A percentile compares a stretch with the other conserved stretches of the same genome.
Conservation (phyloP, 2,329 filamentous ascomycete genomes). For the Thermothelomyces thermophilus region DNA sequence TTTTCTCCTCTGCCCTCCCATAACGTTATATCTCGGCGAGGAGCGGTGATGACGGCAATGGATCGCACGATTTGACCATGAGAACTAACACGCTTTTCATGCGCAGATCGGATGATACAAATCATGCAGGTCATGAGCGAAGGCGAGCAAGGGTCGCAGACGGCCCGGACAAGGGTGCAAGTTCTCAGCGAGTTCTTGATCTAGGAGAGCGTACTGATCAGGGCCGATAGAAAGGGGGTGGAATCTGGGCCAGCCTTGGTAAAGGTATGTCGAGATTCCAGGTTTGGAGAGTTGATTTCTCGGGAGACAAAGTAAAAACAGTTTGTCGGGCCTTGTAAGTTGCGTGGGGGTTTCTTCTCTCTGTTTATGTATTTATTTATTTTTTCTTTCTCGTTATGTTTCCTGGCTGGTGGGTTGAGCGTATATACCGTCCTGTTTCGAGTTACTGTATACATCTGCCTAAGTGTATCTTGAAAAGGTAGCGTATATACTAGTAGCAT, state of each 20-base stretch:
- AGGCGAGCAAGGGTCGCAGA: slow-evolving; percentile 49
- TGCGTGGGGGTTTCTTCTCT: no score
- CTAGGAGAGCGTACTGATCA: not conserved
- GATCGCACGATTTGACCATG: not conserved
- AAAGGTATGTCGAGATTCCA: no score
- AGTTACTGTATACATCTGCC: not conserved
- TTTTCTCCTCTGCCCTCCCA: not conserved
- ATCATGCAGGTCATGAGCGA: slow-evolving; percentile 56
- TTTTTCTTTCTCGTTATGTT: no score
- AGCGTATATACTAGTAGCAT: no score
- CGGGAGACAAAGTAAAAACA: not conserved
- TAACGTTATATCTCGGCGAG: not conserved
- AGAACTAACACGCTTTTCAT: not conserved
- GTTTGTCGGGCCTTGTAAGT: no score
- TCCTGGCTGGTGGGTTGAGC: not conserved
- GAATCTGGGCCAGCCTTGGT: no score
- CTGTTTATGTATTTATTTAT: no score
- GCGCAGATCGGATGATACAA: slow-evolving; percentile 53
- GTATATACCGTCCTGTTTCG: not conserved
- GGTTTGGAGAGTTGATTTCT: not conserved
- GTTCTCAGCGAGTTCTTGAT: slow-evolving; percentile 50
- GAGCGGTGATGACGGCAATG: no score
- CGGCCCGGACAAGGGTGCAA: slow-evolving; percentile 52
- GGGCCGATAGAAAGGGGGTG: not conserved
- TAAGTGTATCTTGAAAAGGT: not conserved